Percentiles rank a stretch among this genome's conserved stretches.
phyloP scores from a whole-genome alignment of 2,329 filamentous ascomycete genomes.

The Mariannaea elegans region DNA sequence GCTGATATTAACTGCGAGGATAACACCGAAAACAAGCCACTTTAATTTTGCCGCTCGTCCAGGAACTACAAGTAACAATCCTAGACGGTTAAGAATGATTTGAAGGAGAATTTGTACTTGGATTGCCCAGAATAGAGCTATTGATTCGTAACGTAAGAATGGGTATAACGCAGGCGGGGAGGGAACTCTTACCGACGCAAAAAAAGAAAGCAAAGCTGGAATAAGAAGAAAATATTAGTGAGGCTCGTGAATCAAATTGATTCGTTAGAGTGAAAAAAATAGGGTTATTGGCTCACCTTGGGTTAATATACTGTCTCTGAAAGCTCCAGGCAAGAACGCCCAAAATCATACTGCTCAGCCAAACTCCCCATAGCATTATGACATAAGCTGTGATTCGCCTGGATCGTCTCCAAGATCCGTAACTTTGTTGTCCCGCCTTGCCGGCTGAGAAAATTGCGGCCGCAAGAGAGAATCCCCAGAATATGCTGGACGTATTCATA shows the following conservation, averaged over 20 bases:
- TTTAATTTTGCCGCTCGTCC: conserved; percentile 51
- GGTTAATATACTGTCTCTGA: conserved; percentile 34
- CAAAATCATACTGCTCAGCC: conserved; percentile 34
- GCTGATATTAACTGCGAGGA: conserved; percentile 59
- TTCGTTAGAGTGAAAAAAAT: too few relatives aligned
- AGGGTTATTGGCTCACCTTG: too few relatives aligned
- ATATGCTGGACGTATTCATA: conserved; percentile 36
- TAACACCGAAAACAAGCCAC: conserved; percentile 54
- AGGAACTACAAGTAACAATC: conserved; percentile 54
- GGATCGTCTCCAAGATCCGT: conserved; percentile 25
- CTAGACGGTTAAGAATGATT: conserved; percentile 63
- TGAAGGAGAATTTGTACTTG: conserved; percentile 61
- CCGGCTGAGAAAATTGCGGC: conserved; percentile 24
- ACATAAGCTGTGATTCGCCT: conserved; percentile 28
- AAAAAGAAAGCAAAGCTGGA: conserved; percentile 38
- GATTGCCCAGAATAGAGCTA: conserved; percentile 46
- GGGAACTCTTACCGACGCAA: conserved; percentile 25
- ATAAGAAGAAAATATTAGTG: too few relatives aligned
- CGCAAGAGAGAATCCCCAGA: conserved; percentile 37
- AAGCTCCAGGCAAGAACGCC: conserved; percentile 34
- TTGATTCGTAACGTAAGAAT: not conserved
- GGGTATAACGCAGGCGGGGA: fast-evolving
- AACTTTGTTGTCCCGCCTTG: conserved; percentile 25
- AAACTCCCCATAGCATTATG: conserved; percentile 36
- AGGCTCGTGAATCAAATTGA: too few relatives aligned